phyloP scores from a whole-genome alignment of 2,329 filamentous ascomycete species.

The Xylaria sp. region DNA sequence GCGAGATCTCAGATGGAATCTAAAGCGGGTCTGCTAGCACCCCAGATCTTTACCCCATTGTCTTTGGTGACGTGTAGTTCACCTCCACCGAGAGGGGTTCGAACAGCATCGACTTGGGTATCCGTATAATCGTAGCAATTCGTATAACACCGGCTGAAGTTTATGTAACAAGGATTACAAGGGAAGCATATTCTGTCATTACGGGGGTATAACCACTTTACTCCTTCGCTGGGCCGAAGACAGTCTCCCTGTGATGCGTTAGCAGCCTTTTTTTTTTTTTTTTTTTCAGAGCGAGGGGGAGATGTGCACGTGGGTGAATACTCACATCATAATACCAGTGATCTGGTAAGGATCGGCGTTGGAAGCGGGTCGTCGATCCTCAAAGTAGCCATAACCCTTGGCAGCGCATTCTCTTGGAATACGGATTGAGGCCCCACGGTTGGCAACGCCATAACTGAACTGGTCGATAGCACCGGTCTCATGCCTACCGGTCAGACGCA shows the following conservation, averaged over 20 bases:
- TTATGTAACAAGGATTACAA: slow-evolving; percentile 25
- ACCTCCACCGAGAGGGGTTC: slow-evolving; percentile 1
- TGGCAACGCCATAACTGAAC: slow-evolving; percentile 93
- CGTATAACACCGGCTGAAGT: slow-evolving; percentile 22
- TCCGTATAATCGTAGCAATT: slow-evolving; percentile 29
- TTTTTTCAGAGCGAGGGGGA: too few relatives aligned
- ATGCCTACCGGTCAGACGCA: slow-evolving; percentile 88
- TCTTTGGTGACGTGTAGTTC: slow-evolving; percentile 2
- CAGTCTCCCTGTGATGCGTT: slow-evolving; percentile 54
- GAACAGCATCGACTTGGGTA: slow-evolving; percentile 22
- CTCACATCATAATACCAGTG: slow-evolving; percentile 75
- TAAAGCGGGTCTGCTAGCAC: background rate
- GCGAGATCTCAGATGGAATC: background rate
- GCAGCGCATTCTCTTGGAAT: slow-evolving; percentile 85
- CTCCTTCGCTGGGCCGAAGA: slow-evolving; percentile 47
- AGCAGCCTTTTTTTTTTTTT: slow-evolving; percentile 7
- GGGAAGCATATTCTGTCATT: slow-evolving; percentile 19
- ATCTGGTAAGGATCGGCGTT: slow-evolving; percentile 81
- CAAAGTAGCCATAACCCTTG: slow-evolving; percentile 94
- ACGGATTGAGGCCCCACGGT: slow-evolving; percentile 93
- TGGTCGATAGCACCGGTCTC: slow-evolving; percentile 94
- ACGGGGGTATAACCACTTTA: slow-evolving; percentile 30
- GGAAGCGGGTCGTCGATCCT: slow-evolving; percentile 81
- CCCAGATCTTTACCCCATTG: background rate
- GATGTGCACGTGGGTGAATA: background rate